Percentiles rank a stretch among this genome's conserved stretches.
Evolutionary conservation across 1,284 basidiomycete genomes (phyloP).

Genomic region (Mycena sp.): DNA sequence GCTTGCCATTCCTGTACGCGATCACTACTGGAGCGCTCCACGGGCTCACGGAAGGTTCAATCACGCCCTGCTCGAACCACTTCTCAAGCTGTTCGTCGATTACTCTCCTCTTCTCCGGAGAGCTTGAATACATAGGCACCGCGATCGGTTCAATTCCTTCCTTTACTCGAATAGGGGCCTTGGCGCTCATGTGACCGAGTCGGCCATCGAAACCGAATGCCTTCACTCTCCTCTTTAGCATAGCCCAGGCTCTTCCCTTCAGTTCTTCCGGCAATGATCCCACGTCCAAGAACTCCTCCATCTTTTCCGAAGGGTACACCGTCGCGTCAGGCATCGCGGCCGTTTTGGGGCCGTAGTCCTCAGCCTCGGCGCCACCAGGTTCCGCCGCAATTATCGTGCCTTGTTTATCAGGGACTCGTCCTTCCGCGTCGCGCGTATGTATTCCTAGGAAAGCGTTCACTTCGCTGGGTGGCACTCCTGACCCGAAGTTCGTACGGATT

Average conservation of each 20-base stretch:
- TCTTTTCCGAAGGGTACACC: background rate
- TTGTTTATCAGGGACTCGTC: background rate
- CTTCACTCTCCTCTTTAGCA: background rate
- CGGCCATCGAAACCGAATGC: slow-evolving; percentile 46
- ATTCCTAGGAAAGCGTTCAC: background rate
- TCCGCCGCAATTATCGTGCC: accelerated
- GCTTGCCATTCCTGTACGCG: no score
- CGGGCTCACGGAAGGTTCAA: no score
- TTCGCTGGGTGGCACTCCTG: background rate
- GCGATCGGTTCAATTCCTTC: slow-evolving; percentile 37
- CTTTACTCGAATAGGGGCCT: slow-evolving; percentile 34
- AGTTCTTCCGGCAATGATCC: slow-evolving; percentile 11
- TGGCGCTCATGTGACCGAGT: slow-evolving; percentile 38
- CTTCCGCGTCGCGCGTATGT: background rate
- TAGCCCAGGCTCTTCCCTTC: background rate
- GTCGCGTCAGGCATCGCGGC: slow-evolving; percentile 11
- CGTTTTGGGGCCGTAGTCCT: slow-evolving; percentile 12
- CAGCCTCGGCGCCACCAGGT: background rate
- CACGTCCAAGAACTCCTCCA: slow-evolving; percentile 19
- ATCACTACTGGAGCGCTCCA: no score
- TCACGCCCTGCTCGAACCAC: no score
- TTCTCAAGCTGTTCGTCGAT: no score
- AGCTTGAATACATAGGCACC: slow-evolving; percentile 31
- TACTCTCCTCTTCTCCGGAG: slow-evolving; percentile 42
- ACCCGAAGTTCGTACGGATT: background rate